phyloP scores from a whole-genome alignment of 1,139 yeast genomes.

The Citeromyces siamensis region DNA sequence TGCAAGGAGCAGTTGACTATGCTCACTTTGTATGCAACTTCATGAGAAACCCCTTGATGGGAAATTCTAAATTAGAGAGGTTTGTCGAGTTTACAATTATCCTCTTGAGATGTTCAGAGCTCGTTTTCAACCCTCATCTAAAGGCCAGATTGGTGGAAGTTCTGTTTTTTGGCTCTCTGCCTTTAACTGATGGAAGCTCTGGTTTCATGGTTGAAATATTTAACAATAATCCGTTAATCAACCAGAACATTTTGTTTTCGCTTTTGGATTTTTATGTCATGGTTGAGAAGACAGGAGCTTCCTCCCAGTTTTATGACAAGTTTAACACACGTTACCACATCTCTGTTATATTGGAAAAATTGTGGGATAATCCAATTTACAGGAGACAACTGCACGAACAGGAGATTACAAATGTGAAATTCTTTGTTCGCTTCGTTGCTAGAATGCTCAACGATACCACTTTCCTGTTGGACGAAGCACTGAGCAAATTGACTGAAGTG shows the following conservation, averaged over 20 bases:
- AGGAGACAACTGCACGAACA: constrained; percentile 57
- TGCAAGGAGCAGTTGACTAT: constrained; percentile 77
- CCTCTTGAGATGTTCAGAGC: constrained; percentile 73
- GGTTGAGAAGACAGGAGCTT: constrained; percentile 93
- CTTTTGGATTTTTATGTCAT: constrained; percentile 84
- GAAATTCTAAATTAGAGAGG: constrained; percentile 34
- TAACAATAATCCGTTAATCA: constrained; percentile 49
- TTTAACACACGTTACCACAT: constrained; percentile 85
- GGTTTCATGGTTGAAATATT: constrained; percentile 68
- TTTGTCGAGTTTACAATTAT: constrained; percentile 65
- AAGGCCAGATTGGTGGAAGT: constrained; percentile 78
- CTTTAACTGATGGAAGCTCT: constrained; percentile 40
- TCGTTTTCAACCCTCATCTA: constrained; percentile 86
- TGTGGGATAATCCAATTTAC: constrained; percentile 69
- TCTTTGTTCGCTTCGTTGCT: constrained; percentile 86
- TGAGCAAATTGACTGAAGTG: constrained; percentile 65
- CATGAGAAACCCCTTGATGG: constrained; percentile 46
- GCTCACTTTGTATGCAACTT: constrained; percentile 54
- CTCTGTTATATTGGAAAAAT: constrained; percentile 66
- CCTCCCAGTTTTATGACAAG: constrained; percentile 92
- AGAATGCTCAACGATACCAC: constrained; percentile 93
- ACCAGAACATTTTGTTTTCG: constrained; percentile 63
- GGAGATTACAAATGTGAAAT: constrained; percentile 56
- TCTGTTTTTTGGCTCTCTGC: constrained; percentile 63
- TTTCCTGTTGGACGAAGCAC: constrained; percentile 80